A percentile compares a stretch with the other conserved stretches of the same genome.
phyloP scores from a whole-genome alignment of 345 rosid species.

The Gossypium herbaceum region DNA sequence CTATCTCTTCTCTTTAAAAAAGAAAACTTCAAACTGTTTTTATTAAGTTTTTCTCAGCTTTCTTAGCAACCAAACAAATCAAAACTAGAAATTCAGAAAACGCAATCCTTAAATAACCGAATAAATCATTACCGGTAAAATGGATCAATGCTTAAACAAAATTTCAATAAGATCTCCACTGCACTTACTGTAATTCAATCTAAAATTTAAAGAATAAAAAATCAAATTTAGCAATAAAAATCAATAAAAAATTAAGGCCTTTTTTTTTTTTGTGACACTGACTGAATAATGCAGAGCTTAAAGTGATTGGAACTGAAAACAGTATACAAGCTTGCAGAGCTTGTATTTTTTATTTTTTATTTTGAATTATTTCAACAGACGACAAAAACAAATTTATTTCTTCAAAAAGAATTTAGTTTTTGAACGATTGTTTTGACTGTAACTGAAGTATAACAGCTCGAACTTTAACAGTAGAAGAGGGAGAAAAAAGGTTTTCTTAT shows the following conservation, averaged over 20 bases:
- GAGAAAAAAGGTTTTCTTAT: no score
- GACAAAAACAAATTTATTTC: background rate
- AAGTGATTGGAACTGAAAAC: no score
- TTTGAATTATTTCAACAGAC: background rate
- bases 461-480: background rate
- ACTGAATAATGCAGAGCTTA: background rate
- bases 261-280: background rate
- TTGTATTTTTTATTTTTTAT: background rate
- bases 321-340: background rate
- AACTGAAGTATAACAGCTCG: slow-evolving; percentile 22
- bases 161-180: background rate
- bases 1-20: background rate
- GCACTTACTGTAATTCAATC: background rate
- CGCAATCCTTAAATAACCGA: background rate
- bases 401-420: background rate
- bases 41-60: background rate
- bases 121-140: slow-evolving; percentile 1
- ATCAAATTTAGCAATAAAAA: background rate
- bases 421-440: slow-evolving; percentile 15
- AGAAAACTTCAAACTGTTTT: background rate
- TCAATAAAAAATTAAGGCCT: background rate
- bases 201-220: background rate
- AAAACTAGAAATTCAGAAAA: slow-evolving; percentile 2
- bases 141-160: background rate
- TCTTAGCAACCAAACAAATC: slow-evolving; percentile 25